Conservation (phyloP, 106 monocot genomes). For the Acorus calamus region DNA sequence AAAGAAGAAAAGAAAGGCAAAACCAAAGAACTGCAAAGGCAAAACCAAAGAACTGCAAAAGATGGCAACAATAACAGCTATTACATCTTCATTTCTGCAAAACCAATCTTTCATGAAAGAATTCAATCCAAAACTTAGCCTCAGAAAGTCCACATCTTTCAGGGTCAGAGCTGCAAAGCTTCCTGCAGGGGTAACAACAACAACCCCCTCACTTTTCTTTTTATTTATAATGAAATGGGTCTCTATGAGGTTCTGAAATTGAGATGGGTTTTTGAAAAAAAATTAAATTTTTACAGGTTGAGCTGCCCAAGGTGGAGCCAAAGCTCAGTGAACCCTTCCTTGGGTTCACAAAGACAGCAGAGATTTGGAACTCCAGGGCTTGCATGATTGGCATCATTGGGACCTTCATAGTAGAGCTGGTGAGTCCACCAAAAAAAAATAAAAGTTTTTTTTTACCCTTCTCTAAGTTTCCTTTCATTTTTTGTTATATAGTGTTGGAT, state of each 20-base stretch:
- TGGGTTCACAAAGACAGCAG: conserved; percentile 84
- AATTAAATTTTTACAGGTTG: conserved; percentile 30
- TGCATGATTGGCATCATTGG: conserved; percentile 92
- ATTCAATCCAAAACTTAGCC: background rate
- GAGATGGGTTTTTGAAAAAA: background rate
- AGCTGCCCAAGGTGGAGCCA: conserved; percentile 60
- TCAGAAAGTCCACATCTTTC: conserved; percentile 15
- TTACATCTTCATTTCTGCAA: conserved; percentile 15
- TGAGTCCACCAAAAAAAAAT: conserved; percentile 5
- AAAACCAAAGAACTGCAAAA: background rate
- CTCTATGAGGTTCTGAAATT: no score
- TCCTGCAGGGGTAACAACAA: conserved; percentile 49
- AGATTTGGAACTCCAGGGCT: conserved; percentile 91
- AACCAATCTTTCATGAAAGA: conserved; percentile 10
- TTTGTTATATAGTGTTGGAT: background rate
- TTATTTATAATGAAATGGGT: background rate
- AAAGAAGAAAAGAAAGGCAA: no score
- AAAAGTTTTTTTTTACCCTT: background rate
- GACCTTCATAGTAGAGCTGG: conserved; percentile 82
- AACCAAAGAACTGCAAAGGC: no score
- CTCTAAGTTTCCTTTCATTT: background rate
- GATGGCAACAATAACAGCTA: conserved; percentile 15
- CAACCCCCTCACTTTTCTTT: background rate
- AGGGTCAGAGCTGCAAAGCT: conserved; percentile 65
- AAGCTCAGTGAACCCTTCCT: conserved; percentile 66